These are phyloP conservation scores for Globisporangium recalcitrans DNA, from an alignment of 352 stramenopile species.

Conservation along the genomic window DNA sequence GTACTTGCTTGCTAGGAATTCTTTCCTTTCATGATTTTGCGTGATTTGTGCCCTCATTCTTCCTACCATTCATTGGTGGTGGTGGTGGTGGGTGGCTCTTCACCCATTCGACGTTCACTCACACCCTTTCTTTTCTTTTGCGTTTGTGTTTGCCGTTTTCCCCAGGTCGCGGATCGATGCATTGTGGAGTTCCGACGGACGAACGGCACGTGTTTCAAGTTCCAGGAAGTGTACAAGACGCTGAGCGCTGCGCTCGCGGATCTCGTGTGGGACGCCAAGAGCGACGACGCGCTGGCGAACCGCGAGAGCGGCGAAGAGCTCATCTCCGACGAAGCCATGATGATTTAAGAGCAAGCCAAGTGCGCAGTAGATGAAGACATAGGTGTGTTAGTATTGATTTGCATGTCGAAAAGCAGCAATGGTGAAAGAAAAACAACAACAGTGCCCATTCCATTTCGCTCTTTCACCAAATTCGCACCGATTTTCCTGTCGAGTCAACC, in stretches of 20 bases:
- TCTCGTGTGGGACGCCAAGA: constrained; percentile 41
- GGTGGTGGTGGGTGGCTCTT: background rate
- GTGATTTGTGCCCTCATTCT: background rate
- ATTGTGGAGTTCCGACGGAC: constrained; percentile 73
- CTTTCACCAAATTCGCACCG: too few species aligned
- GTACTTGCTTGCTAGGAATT: constrained; percentile 4
- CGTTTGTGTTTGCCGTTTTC: background rate
- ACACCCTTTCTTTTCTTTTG: background rate
- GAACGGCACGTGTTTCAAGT: constrained; percentile 63
- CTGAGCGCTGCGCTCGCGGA: constrained; percentile 47
- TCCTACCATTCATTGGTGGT: background rate
- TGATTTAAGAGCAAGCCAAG: constrained; percentile 44
- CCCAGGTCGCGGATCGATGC: constrained; percentile 41
- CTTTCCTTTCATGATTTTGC: constrained; percentile 8
- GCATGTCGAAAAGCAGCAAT: too few species aligned
- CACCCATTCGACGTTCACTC: constrained; percentile 1
- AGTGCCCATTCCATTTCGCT: too few species aligned
- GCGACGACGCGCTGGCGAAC: constrained; percentile 24
- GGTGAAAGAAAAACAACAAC: too few species aligned
- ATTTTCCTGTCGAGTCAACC: too few species aligned
- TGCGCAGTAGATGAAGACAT: too few species aligned
- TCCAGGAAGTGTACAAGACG: constrained; percentile 69
- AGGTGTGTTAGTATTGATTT: too few species aligned
- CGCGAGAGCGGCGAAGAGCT: constrained; percentile 52
- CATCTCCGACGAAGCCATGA: constrained; percentile 77